Base-by-base conservation (phyloP, 345 rosid species). In the Brassica carinata region DNA sequence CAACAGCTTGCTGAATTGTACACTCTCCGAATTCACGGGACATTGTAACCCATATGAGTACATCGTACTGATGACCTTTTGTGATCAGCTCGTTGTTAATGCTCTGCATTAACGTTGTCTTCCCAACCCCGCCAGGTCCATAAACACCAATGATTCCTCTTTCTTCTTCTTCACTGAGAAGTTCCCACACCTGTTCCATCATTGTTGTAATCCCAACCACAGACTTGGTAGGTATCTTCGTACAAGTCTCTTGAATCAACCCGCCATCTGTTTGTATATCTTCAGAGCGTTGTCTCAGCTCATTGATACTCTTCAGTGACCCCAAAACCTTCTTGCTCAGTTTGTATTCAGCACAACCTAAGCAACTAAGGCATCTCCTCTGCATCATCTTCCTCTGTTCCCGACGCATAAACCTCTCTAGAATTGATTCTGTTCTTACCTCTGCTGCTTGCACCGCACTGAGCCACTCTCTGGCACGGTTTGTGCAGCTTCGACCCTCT, bases 1-100 rank as follows among this genome's bases (percentile, higher is more conserved):
- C 89, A 58, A 87, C 58, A 23, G 82, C 81, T 63, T 71, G 40
- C 75, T 87, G 87, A 58, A 87, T 72, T 36, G 78, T 79, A 34
- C 72, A 85, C 74, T 74, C 81, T 8, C 67, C 74, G 8, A 69
- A 82, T 11, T 83, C 87, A 51, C 81, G 76, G 2, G 88, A 77
- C 74, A 82, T 75, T 23, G 79, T 77, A 64, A 80, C 90, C 88
- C 87, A 87, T 33, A 84, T 82, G 19, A 87, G 77, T 10, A 33
- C 27, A 29, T 87, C 85, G 63, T 68, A 84, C 8, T 64, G 38
- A 69, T 82, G 82, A 14, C 78, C 65, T 33, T 43, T 82, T 51
- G 26, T 69, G 63, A 78, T 64, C 38, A 82, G 57, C 66, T 82
- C 82, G 59, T 82, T 82, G 76, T 78, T 82, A 34, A 82, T 74